Conservation (phyloP, 768 basidiomycete species). For the Vararia minispora region DNA sequence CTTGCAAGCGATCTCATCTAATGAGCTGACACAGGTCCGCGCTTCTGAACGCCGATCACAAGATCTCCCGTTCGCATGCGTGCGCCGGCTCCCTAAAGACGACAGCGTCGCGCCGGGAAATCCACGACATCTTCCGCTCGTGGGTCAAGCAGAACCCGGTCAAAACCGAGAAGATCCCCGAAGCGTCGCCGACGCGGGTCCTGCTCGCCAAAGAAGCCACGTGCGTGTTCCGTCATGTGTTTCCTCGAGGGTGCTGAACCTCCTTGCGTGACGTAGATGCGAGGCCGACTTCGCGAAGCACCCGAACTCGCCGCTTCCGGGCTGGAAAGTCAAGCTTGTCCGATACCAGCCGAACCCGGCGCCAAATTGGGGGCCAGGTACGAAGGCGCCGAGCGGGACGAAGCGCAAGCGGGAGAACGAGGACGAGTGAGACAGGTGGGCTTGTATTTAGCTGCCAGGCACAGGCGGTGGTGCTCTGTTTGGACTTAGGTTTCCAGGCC, state of each 20-base stretch:
- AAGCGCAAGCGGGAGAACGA: conserved; percentile 31
- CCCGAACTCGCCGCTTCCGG: conserved; percentile 46
- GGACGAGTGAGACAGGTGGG: conserved; percentile 11
- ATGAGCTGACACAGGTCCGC: conserved; percentile 68
- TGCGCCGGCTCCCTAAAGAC: conserved; percentile 87
- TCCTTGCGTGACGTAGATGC: conserved; percentile 25
- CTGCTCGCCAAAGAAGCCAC: conserved; percentile 58
- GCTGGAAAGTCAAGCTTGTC: conserved; percentile 65
- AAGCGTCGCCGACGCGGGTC: conserved; percentile 55
- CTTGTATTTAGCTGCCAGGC: no score
- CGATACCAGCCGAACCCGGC: conserved; percentile 87
- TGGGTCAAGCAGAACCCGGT: conserved; percentile 80
- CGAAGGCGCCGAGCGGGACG: conserved; percentile 38
- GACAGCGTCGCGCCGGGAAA: conserved; percentile 51
- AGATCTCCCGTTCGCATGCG: conserved; percentile 87
- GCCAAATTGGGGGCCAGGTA: conserved; percentile 88
- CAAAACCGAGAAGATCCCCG: conserved; percentile 70
- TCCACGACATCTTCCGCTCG: conserved; percentile 79
- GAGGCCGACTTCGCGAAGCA: conserved; percentile 72
- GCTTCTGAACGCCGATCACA: conserved; percentile 74
- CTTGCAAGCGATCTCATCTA: conserved; percentile 1
- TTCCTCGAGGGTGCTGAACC: neutral
- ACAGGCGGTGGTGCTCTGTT: no score
- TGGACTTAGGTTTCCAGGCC: no score
- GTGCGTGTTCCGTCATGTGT: conserved; percentile 30